Percentiles rank a stretch among this genome's conserved stretches.
phyloP scores from a whole-genome alignment of 2,329 filamentous ascomycete species.

The Nakataea oryzae region DNA sequence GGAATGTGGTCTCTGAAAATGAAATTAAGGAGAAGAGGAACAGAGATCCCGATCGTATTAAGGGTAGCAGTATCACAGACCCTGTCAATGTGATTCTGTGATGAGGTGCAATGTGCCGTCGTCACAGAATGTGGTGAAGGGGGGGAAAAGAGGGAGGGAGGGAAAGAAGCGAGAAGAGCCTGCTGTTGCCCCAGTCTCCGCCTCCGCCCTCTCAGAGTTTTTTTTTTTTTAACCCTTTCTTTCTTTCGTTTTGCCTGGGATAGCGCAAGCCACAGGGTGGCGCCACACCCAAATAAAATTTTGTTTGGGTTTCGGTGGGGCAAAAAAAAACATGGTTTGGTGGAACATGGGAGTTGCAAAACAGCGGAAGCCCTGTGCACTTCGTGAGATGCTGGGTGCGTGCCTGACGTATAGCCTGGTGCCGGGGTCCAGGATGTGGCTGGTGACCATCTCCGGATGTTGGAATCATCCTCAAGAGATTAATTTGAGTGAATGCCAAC shows the following conservation, averaged over 20 bases:
- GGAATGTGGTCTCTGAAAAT: background rate
- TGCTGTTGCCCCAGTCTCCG: background rate
- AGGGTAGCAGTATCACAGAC: constrained; percentile 9
- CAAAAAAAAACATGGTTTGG: background rate
- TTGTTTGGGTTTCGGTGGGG: background rate
- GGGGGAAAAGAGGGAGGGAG: constrained; percentile 4
- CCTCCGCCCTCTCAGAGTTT: background rate
- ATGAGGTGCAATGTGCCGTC: constrained; percentile 6
- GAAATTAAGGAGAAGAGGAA: constrained; percentile 1
- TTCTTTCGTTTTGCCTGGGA: background rate
- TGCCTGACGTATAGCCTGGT: no score
- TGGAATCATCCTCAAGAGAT: background rate
- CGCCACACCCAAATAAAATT: background rate
- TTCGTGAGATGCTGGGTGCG: no score
- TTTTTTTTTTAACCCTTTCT: background rate
- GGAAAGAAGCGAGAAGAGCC: constrained; percentile 1
- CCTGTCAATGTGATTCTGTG: constrained; percentile 6
- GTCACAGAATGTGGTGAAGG: constrained; percentile 9
- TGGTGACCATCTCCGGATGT: background rate
- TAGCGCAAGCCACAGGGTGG: background rate
- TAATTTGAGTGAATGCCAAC: background rate
- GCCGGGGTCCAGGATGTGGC: no score
- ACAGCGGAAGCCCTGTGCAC: no score
- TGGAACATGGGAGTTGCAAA: background rate
- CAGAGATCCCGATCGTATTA: background rate